A percentile compares a stretch with the other conserved stretches of the same genome.
These are phyloP conservation scores for Oryza officinalis DNA, from an alignment of 176 grass and related monocot species.

Conservation along the genomic window DNA sequence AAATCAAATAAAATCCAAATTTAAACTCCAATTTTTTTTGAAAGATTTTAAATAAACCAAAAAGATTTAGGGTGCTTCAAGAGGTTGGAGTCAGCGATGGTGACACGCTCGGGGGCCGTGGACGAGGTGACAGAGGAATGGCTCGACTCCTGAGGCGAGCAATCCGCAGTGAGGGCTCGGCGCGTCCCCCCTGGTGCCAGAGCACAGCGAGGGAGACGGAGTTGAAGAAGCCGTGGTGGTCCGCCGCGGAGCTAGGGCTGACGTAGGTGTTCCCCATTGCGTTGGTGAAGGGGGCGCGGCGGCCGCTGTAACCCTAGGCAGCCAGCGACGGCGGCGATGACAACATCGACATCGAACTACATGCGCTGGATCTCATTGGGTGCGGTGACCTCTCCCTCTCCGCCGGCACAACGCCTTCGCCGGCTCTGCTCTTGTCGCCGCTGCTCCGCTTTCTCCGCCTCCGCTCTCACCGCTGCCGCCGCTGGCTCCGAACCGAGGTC, in stretches of 20 bases:
- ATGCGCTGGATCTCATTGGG: too few relatives aligned
- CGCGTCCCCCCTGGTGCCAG: constrained; percentile 42
- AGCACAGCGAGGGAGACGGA: constrained; percentile 50
- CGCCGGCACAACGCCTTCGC: too few relatives aligned
- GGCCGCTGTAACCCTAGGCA: constrained; percentile 34
- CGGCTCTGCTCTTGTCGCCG: too few relatives aligned
- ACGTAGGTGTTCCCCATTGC: constrained; percentile 61
- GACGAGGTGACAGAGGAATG: constrained; percentile 27
- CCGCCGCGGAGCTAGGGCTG: constrained; percentile 24
- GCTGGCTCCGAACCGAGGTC: too few relatives aligned
- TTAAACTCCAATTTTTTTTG: too few relatives aligned
- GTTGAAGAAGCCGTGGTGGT: constrained; percentile 55
- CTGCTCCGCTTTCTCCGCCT: too few relatives aligned
- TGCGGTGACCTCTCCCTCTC: too few relatives aligned
- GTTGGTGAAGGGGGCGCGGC: not conserved
- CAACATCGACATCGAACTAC: too few relatives aligned
- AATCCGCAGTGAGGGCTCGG: constrained; percentile 20
- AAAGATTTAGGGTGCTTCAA: too few relatives aligned
- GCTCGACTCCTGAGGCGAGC: not conserved
- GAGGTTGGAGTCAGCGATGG: constrained; percentile 46
- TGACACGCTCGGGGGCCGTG: constrained; percentile 34
- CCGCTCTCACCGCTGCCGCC: too few relatives aligned
- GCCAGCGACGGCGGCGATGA: constrained; percentile 4
- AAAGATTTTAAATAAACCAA: too few relatives aligned
- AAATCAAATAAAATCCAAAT: too few relatives aligned